Percentiles rank a stretch among this genome's conserved stretches.
These are phyloP conservation scores for Allomyces arbusculus DNA, from an alignment of 192 early-diverging fungal species.

Conservation along the genomic window DNA sequence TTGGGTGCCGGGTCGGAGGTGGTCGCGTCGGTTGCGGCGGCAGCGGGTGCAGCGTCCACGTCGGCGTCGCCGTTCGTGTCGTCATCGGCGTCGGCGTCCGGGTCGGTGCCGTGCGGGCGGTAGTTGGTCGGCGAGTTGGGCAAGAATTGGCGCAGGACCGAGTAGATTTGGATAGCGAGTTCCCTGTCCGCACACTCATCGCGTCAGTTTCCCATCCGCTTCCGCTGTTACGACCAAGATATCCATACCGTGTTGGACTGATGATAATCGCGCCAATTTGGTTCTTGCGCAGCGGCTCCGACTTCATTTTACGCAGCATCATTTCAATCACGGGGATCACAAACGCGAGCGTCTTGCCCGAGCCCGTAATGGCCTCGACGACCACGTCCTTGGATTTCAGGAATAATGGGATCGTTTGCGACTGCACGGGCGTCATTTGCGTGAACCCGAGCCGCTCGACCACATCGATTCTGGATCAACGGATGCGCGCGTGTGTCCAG, in stretches of 20 bases:
- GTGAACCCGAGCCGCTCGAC: slow-evolving; percentile 49
- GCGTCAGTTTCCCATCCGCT: neutral
- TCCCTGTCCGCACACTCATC: slow-evolving; percentile 24
- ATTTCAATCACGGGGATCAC: slow-evolving; percentile 82
- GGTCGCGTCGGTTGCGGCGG: no score
- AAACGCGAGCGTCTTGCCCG: slow-evolving; percentile 87
- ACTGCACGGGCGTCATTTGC: slow-evolving; percentile 87
- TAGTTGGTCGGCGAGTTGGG: slow-evolving; percentile 6
- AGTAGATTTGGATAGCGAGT: slow-evolving; percentile 65
- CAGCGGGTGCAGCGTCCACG: no score
- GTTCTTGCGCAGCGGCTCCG: slow-evolving; percentile 29
- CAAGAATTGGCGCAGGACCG: slow-evolving; percentile 45
- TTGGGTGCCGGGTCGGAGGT: slow-evolving; percentile 1
- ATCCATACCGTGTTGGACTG: slow-evolving; percentile 47
- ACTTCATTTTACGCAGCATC: slow-evolving; percentile 33
- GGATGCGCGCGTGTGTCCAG: no score
- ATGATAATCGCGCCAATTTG: slow-evolving; percentile 78
- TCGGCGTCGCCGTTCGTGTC: no score
- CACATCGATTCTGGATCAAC: slow-evolving; percentile 15
- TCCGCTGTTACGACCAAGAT: neutral
- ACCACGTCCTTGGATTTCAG: slow-evolving; percentile 86
- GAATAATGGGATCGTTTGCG: slow-evolving; percentile 75
- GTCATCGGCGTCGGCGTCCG: slow-evolving; percentile 6
- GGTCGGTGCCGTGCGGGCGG: neutral
- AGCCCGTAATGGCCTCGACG: slow-evolving; percentile 89